phyloP scores from a whole-genome alignment of 768 basidiomycete species.

The Termitomyces sp. region DNA sequence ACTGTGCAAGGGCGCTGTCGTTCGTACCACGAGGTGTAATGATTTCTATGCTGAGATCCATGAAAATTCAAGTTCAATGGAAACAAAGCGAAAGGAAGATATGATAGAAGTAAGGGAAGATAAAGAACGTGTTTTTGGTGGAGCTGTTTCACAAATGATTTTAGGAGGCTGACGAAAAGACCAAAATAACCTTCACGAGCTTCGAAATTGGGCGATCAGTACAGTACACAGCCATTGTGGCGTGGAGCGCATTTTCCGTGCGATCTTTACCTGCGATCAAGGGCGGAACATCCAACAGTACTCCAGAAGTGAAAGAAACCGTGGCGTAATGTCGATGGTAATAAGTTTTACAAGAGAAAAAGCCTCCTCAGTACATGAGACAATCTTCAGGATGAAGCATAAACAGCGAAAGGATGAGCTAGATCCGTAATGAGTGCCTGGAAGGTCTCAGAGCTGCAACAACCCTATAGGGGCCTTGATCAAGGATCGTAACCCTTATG shows the following conservation, averaged over 20 bases:
- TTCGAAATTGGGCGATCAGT: constrained; percentile 4
- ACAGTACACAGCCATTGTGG: not conserved
- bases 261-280: not conserved
- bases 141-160: constrained; percentile 11
- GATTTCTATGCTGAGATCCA: constrained; percentile 13
- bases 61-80: not conserved
- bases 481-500: not conserved
- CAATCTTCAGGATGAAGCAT: too few relatives aligned
- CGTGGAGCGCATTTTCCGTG: not conserved
- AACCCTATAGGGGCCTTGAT: not conserved
- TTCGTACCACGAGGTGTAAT: constrained; percentile 9
- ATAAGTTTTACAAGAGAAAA: not conserved
- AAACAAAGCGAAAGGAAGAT: not conserved
- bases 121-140: constrained; percentile 6
- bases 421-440: not conserved
- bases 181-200: constrained; percentile 1
- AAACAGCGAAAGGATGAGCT: not conserved
- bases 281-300: not conserved
- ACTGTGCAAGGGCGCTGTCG: constrained; percentile 9
- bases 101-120: constrained; percentile 1
- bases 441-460: not conserved
- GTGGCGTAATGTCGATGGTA: not conserved
- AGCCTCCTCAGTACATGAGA: not conserved
- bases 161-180: constrained; percentile 13
- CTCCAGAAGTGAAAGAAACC: not conserved